Conservation (phyloP, 2,329 filamentous ascomycete species). For the Botrytis byssoidea region DNA sequence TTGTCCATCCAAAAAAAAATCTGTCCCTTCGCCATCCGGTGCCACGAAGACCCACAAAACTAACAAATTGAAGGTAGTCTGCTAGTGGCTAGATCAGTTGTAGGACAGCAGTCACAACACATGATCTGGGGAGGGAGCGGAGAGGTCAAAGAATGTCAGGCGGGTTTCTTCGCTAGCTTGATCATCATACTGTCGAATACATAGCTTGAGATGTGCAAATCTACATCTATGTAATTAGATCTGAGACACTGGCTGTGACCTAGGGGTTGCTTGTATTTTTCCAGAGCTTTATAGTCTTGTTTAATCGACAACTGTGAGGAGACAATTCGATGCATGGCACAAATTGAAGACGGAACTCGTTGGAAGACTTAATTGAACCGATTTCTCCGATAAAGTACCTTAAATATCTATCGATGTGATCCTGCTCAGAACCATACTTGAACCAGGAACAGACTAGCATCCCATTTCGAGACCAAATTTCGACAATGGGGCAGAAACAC, state of each 20-base stretch:
- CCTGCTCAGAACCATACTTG: background rate
- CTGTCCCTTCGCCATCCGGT: background rate
- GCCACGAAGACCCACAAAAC: background rate
- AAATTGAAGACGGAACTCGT: background rate
- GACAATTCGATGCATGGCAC: too few relatives aligned
- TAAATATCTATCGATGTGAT: background rate
- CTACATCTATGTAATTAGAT: background rate
- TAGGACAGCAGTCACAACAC: too few relatives aligned
- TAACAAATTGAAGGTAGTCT: background rate
- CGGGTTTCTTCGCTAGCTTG: background rate
- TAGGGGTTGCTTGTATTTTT: background rate
- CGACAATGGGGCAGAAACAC: background rate
- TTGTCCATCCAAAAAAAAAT: background rate
- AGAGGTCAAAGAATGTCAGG: background rate
- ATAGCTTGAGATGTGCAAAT: background rate
- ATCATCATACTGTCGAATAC: background rate
- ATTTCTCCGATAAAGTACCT: background rate
- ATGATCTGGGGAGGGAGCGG: background rate
- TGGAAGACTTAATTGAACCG: too few relatives aligned
- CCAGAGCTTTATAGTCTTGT: background rate
- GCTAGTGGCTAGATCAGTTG: background rate
- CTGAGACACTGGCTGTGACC: background rate
- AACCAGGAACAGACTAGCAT: background rate
- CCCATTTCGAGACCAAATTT: background rate
- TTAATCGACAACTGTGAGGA: too few relatives aligned